Evolutionary conservation across 1,284 basidiomycete species (phyloP).

Genomic region (Leccinum pallidistipes): DNA sequence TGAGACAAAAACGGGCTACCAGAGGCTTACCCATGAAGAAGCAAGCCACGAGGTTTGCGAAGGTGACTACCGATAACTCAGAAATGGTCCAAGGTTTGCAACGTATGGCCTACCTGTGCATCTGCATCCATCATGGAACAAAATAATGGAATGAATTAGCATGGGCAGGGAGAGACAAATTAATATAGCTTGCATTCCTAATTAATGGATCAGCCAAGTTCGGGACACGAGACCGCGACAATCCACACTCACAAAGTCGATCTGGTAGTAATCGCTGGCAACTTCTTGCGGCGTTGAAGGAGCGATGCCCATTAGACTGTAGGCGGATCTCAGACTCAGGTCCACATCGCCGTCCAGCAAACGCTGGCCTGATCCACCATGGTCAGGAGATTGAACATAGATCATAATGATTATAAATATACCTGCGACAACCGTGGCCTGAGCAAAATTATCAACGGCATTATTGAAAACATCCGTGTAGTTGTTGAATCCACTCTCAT

Average conservation of each 20-base stretch:
- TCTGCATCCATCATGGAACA: not conserved
- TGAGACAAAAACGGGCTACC: not conserved
- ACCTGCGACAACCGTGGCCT: slow-evolving; percentile 46
- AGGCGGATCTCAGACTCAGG: slow-evolving; percentile 48
- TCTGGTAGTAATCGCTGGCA: slow-evolving; percentile 56
- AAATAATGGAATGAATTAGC: too few relatives aligned
- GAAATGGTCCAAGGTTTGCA: not conserved
- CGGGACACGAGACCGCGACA: not conserved
- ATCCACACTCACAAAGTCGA: slow-evolving; percentile 34
- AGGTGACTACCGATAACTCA: slow-evolving; percentile 44
- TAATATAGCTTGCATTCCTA: slow-evolving; percentile 26
- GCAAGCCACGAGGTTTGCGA: slow-evolving; percentile 64
- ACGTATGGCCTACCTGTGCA: slow-evolving; percentile 26
- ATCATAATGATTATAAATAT: not conserved
- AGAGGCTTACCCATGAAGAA: slow-evolving; percentile 51
- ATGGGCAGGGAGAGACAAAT: not conserved
- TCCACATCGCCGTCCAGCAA: slow-evolving; percentile 47
- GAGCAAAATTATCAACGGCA: slow-evolving; percentile 42
- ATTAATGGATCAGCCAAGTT: not conserved
- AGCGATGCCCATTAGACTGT: slow-evolving; percentile 46
- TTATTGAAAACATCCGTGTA: slow-evolving; percentile 45
- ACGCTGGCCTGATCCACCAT: slow-evolving; percentile 34
- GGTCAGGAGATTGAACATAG: not conserved
- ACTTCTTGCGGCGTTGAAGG: slow-evolving; percentile 44
- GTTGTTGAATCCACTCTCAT: slow-evolving; percentile 47